Base-by-base conservation (phyloP, 352 stramenopile genomes). In the Pythium biforme region DNA sequence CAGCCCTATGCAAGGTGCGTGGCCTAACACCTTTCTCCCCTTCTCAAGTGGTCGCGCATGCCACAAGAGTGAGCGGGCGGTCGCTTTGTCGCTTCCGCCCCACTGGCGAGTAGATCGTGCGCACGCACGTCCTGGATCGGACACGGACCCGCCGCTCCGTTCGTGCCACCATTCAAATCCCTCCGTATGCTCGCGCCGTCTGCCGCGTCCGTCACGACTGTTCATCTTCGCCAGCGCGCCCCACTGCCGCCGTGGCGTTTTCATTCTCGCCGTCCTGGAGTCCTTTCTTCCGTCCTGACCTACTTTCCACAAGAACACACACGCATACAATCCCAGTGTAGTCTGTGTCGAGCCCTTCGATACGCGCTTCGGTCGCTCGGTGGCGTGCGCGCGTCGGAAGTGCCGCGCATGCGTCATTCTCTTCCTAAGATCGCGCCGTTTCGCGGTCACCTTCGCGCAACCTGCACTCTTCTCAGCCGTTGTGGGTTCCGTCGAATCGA, bases 401-500 rank as follows among this genome's bases (percentile, higher is more conserved):
- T 10, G 43, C 43, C 3, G n/a, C n/a, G 43, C 23, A 27, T 29
- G 43, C 23, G n/a, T 26, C 31, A 37, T 15, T 23, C 40, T 46
- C 40, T 46, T 49, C 41, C 6, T n/a, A 55, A 55, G 48, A 55
- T 55, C 55, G 48, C 43, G 55, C 39, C 47, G 50, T 58, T 62
- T 55, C 59, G 51, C 50, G 46, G 22, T 29, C 41, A 60, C 55
- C 64, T 72, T 75, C 64, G 68, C 22, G 68, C 68, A 72, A 75
- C 68, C 53, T 69, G 66, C 66, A 45, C 19, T 22, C 37, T 43
- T n/a, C 20, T 31, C 47, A 19, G 17, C 37, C 48, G 48, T 41
- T 39, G 33, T 31, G 41, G n/a, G 37, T 57, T 45, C 57, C 25
- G 51, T 57, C 51, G 51, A n/a, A n/a, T n/a, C n/a, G n/a, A n/a